Evolutionary conservation across 2,329 filamentous ascomycete genomes (phyloP), one percentile per base, ranked within the genome.

Genomic region (Macrophomina tecta): DNA sequence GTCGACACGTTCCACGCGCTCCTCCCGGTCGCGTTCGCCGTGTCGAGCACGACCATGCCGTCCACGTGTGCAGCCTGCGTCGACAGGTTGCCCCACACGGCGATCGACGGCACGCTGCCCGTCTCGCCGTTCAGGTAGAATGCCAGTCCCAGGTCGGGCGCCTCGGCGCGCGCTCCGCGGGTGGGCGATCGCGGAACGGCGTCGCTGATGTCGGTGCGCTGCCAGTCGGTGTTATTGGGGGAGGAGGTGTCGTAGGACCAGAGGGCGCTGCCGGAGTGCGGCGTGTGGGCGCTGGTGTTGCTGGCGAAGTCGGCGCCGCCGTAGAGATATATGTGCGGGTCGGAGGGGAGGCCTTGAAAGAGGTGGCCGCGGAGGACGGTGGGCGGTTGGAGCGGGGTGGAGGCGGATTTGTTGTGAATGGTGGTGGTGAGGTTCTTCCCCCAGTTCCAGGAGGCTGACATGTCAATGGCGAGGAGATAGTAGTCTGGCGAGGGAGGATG

Each of bases 41-140:
- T 58, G 36, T 58, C 53, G 5, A 58, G 23, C 23, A 58, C 23
- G 23, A 58, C 18, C 53, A 58, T 58, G 38, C 53, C 53, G 12
- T 58, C 53, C 36, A 58, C 11, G 23, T 58, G 53, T 11, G 53
- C 36, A 5, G 30, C 36, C 16, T 30, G 53, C 12, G 53, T 58
- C 12, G 53, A 58, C 4, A 58, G 11, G 32, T 58, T 58, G 8
- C 53, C 53, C 53, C 53, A 58, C 18, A 45, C 53, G 5, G 28
- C 18, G 18, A 58, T n/a, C 5, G 53, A 58, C 28, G 18, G n/a
- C 14, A 58, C 14, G 23, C 11, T 12, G 5, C 53, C 53, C 11
- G 53, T 34, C 49, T 77, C 73, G 1, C 79, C 79, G 67, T 80
- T 79, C 14, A 81, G 70, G 66, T 78, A 82, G 63, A 81, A 81